Conservation (phyloP, 2,329 filamentous ascomycete species). For the Alternaria atra region DNA sequence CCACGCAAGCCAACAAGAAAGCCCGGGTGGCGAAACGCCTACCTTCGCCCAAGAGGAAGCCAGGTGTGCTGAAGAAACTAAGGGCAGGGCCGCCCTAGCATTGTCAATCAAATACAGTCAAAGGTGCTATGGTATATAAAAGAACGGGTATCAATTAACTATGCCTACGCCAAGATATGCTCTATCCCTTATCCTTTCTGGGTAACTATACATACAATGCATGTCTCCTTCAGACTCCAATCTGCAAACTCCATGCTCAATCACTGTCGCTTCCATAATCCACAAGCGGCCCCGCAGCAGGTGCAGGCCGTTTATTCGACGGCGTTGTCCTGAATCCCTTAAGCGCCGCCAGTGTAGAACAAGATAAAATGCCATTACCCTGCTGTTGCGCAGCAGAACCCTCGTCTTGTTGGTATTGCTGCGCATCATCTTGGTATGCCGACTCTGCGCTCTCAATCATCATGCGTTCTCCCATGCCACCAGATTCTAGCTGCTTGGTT, state of each 20-base stretch:
- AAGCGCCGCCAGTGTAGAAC: constrained; percentile 81
- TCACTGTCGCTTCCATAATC: constrained; percentile 87
- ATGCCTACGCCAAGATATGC: constrained; percentile 3
- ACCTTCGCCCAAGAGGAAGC: background rate
- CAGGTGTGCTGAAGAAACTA: background rate
- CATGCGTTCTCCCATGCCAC: constrained; percentile 63
- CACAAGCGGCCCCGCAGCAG: constrained; percentile 76
- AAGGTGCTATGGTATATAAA: background rate
- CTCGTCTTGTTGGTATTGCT: constrained; percentile 31
- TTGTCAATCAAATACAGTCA: background rate
- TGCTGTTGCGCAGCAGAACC: constrained; percentile 5
- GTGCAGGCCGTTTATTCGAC: constrained; percentile 62
- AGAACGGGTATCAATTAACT: constrained; percentile 12
- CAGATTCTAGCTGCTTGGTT: constrained; percentile 67
- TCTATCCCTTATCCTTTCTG: background rate
- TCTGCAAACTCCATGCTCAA: background rate
- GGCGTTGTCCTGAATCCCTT: constrained; percentile 59
- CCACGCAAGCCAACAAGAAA: background rate
- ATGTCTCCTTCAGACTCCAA: background rate
- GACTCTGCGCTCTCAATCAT: constrained; percentile 58
- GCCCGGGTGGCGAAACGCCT: background rate
- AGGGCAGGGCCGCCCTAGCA: background rate
- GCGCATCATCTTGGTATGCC: constrained; percentile 34
- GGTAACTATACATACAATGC: background rate
- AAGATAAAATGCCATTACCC: constrained; percentile 77